phyloP scores from a whole-genome alignment of 768 basidiomycete species.

The Mycena amicta region DNA sequence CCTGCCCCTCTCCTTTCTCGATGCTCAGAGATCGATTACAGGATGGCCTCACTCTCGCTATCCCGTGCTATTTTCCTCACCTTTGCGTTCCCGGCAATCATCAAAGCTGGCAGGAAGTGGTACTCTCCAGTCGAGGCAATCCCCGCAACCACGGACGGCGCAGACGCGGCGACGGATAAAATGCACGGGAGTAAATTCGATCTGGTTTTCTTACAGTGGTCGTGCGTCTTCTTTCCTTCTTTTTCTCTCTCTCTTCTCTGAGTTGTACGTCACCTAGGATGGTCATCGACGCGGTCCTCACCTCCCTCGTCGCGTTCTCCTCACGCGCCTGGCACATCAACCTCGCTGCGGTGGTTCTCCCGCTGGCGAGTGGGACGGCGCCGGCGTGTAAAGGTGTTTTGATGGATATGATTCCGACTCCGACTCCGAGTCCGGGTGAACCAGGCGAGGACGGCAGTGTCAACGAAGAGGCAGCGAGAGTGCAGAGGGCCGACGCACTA shows the following conservation, averaged over 20 bases:
- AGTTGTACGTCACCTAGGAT: constrained; percentile 1
- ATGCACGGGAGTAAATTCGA: constrained; percentile 8
- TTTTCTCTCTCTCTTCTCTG: not conserved
- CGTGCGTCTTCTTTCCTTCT: constrained; percentile 2
- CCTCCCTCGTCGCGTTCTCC: constrained; percentile 4
- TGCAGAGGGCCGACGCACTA: constrained; percentile 12
- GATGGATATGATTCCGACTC: constrained; percentile 9
- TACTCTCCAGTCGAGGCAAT: not conserved
- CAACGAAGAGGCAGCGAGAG: not conserved
- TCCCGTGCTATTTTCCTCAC: constrained; percentile 21
- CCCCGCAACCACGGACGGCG: not conserved
- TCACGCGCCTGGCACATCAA: constrained; percentile 10
- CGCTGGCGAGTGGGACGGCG: constrained; percentile 9
- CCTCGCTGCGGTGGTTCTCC: constrained; percentile 7
- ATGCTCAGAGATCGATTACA: not conserved
- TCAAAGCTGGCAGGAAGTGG: constrained; percentile 5
- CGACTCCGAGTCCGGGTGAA: not conserved
- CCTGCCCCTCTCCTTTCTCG: not conserved
- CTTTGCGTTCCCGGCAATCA: constrained; percentile 17
- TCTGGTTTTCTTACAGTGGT: constrained; percentile 10
- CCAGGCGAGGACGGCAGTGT: not conserved
- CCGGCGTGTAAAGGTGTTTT: constrained; percentile 15
- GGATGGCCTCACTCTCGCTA: constrained; percentile 17
- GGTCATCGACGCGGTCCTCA: constrained; percentile 7
- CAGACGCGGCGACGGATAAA: not conserved